Base-by-base conservation (phyloP, 1,284 basidiomycete genomes). In the Bjerkandera adusta region DNA sequence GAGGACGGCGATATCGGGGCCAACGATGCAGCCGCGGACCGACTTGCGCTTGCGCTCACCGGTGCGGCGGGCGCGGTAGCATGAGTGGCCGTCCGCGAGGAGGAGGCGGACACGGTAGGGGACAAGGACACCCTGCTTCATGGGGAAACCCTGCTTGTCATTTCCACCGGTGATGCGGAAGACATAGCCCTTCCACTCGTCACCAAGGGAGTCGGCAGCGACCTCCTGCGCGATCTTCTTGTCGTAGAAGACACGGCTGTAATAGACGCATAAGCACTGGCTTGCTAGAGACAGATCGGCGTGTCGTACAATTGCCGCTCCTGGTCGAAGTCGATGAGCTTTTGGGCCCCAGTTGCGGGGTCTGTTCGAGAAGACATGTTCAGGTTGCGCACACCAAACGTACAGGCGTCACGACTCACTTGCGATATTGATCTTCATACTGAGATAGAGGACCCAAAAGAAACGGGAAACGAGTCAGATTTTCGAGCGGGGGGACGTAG, bases 1-100 rank as follows among this genome's bases (percentile, higher is more conserved):
- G 60, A 98, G 85, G 56, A 97, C 96, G 56, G 93, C 89, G 60
- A 98, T 97, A 71, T 99, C 96, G 64, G 92, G 79, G 60, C 89
- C 93, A 68, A 98, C 92, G 69, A 96, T 98, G 82, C 94, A 97
- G 45, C 96, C 96, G 55, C 95, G 91, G 57, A 99, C 92, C 60
- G 93, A 97, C 78, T 98, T 98, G 81, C 96, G 90, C 79, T 91
- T 94, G 75, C 96, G 92, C 78, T 99, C 94, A 68, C 96, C 96
- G 48, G 78, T 75, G 68, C 95, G 91, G 68, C 95, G 92, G 59
- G 79, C 71, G 63, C 96, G 92, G 83, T 93, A 98, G 84, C 96
- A 98, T 30, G 94, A 97, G 83, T 97, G 93, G 54, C 94, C 94
- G 69, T 94, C 91, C 58, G 89, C 68, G 67, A 99, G 91, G 63